phyloP scores from a whole-genome alignment of 2,329 filamentous ascomycete genomes.

The Microdochium nivale region DNA sequence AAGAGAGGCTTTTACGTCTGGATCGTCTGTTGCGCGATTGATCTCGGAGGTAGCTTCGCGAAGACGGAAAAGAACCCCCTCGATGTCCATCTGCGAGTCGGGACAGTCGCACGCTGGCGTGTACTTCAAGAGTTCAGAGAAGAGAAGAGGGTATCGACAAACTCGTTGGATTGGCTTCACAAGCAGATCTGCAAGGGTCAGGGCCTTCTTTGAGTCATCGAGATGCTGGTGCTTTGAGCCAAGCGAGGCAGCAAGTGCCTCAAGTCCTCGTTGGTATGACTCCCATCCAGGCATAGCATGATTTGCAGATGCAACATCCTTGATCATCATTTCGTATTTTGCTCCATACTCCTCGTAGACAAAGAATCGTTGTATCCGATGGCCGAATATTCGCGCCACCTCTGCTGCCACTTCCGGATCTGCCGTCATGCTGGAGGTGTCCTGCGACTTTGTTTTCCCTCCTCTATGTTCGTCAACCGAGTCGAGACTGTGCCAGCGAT shows the following conservation, averaged over 20 bases:
- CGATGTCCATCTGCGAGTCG: conserved; percentile 70
- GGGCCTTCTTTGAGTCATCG: conserved; percentile 60
- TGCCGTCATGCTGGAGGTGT: conserved; percentile 41
- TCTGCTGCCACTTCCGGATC: conserved; percentile 52
- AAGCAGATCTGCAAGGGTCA: conserved; percentile 77
- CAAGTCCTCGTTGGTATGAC: conserved; percentile 75
- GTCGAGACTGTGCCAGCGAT: conserved; percentile 40
- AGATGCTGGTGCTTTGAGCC: conserved; percentile 58
- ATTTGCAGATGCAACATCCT: conserved; percentile 63
- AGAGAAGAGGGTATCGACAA: conserved; percentile 83
- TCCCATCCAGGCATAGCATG: conserved; percentile 66
- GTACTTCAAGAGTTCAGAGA: conserved; percentile 72
- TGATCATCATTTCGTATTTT: conserved; percentile 79
- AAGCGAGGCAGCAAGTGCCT: conserved; percentile 69
- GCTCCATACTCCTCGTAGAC: conserved; percentile 87
- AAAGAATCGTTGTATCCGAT: conserved; percentile 71
- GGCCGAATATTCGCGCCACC: conserved; percentile 51
- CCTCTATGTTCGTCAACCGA: conserved; percentile 31
- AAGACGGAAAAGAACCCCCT: conserved; percentile 62
- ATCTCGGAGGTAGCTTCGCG: conserved; percentile 71
- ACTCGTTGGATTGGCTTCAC: conserved; percentile 90
- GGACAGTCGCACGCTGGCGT: conserved; percentile 83
- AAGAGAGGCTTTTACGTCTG: conserved; percentile 57
- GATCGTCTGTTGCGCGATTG: conserved; percentile 76
- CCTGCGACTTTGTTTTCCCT: conserved; percentile 31